These are phyloP conservation scores for Botrytis deweyae DNA, from an alignment of 2,329 filamentous ascomycete genomes.

Conservation along the genomic window DNA sequence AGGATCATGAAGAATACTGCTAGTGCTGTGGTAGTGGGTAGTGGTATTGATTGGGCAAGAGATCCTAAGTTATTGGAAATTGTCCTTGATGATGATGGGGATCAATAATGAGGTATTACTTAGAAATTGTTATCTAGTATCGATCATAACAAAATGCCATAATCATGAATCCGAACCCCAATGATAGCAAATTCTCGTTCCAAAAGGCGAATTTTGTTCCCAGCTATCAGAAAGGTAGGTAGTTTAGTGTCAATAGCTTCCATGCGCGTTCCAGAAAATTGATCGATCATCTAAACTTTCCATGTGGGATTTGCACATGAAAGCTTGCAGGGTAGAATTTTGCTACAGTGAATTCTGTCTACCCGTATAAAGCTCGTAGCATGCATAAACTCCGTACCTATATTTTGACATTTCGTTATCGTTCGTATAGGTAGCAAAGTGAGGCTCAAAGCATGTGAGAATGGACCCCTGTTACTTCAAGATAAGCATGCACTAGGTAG, in stretches of 20 bases:
- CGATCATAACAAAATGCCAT: not conserved
- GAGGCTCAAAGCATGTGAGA: not conserved
- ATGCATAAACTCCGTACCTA: not conserved
- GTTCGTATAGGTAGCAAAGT: not conserved
- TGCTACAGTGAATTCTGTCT: not conserved
- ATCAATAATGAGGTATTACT: constrained; percentile 37
- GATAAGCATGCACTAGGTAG: constrained; percentile 4
- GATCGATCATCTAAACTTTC: not conserved
- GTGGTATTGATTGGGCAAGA: constrained; percentile 77
- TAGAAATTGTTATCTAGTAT: not conserved
- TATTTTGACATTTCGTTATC: not conserved
- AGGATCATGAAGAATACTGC: constrained; percentile 74
- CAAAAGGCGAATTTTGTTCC: not conserved
- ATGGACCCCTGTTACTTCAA: constrained; percentile 5
- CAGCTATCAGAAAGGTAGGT: not conserved
- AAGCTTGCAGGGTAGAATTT: not conserved
- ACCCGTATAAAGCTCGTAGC: not conserved
- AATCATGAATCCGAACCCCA: not conserved
- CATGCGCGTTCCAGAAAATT: not conserved
- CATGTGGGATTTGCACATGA: not conserved
- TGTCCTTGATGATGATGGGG: constrained; percentile 66
- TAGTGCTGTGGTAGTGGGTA: constrained; percentile 76
- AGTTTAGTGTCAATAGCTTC: not conserved
- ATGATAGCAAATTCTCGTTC: too few relatives aligned
- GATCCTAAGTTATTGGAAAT: constrained; percentile 66